These are phyloP conservation scores for Nicotiana attenuata DNA, from an alignment of 257 asterid species.

Conservation along the genomic window DNA sequence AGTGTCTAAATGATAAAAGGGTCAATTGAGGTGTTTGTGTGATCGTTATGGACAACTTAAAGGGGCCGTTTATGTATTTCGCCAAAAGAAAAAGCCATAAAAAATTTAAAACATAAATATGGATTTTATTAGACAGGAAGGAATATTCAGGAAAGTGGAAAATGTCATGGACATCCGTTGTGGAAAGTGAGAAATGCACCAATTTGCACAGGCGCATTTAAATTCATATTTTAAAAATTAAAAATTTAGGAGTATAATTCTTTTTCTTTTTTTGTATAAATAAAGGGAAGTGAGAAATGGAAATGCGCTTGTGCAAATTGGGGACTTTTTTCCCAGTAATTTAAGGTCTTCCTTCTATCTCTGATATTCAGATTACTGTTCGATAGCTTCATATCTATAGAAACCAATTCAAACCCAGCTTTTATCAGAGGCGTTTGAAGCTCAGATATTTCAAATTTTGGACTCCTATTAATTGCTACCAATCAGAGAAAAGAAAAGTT, in stretches of 20 bases:
- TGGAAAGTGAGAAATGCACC: conserved; percentile 8
- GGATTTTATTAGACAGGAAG: not conserved
- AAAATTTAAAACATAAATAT: no score
- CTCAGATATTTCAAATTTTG: not conserved
- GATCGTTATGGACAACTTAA: no score
- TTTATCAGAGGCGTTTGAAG: not conserved
- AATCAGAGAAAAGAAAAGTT: not conserved
- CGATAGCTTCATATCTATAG: not conserved
- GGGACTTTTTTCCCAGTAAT: not conserved
- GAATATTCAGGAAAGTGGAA: not conserved
- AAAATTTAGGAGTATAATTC: not conserved
- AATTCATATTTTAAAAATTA: not conserved
- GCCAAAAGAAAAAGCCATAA: no score
- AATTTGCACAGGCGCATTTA: not conserved
- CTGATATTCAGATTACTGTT: not conserved
- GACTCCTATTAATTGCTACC: not conserved
- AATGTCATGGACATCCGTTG: not conserved
- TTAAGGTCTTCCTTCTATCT: not conserved
- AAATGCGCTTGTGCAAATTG: not conserved
- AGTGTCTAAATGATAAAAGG: no score
- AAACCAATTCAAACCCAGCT: not conserved
- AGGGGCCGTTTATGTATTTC: no score
- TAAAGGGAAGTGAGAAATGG: not conserved
- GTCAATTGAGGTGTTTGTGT: no score
- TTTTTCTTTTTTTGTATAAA: no score